phyloP scores from a whole-genome alignment of 768 basidiomycete species.

The Russula emetica region DNA sequence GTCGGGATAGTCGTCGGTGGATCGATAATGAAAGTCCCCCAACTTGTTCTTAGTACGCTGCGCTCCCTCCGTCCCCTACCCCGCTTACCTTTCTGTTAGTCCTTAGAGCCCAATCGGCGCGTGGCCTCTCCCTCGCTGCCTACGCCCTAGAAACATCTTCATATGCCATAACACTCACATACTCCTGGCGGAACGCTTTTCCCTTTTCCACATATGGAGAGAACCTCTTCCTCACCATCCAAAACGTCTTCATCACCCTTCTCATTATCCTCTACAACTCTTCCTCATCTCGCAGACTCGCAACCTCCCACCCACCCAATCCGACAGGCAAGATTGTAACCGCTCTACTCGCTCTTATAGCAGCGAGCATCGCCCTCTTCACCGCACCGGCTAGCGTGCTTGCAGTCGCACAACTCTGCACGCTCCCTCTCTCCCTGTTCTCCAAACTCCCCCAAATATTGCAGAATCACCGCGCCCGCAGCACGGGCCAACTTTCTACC shows the following conservation, averaged over 20 bases:
- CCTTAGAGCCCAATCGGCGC: slow-evolving; percentile 65
- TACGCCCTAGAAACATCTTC: slow-evolving; percentile 88
- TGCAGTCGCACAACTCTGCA: slow-evolving; percentile 71
- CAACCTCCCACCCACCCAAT: slow-evolving; percentile 23
- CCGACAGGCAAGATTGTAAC: slow-evolving; percentile 34
- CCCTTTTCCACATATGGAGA: slow-evolving; percentile 98
- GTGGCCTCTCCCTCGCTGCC: slow-evolving; percentile 81
- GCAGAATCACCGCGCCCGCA: slow-evolving; percentile 67
- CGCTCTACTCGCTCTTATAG: slow-evolving; percentile 35
- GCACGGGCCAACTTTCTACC: slow-evolving; percentile 91
- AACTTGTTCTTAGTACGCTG: slow-evolving; percentile 77
- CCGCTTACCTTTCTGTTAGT: slow-evolving; percentile 43
- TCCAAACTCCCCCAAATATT: slow-evolving; percentile 93
- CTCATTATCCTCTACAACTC: slow-evolving; percentile 72
- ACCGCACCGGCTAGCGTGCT: slow-evolving; percentile 48
- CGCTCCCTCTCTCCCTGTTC: slow-evolving; percentile 86
- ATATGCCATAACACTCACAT: slow-evolving; percentile 85
- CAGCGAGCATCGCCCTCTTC: slow-evolving; percentile 42
- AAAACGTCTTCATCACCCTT: slow-evolving; percentile 84
- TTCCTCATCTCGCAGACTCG: slow-evolving; percentile 30
- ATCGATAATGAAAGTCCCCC: slow-evolving; percentile 94
- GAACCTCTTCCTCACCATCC: slow-evolving; percentile 87
- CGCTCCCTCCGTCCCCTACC: not conserved
- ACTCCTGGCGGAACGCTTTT: slow-evolving; percentile 79
- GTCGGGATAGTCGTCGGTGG: slow-evolving; percentile 91